Conservation (phyloP, 2,329 filamentous ascomycete species). For the Fusarium odoratissimum region DNA sequence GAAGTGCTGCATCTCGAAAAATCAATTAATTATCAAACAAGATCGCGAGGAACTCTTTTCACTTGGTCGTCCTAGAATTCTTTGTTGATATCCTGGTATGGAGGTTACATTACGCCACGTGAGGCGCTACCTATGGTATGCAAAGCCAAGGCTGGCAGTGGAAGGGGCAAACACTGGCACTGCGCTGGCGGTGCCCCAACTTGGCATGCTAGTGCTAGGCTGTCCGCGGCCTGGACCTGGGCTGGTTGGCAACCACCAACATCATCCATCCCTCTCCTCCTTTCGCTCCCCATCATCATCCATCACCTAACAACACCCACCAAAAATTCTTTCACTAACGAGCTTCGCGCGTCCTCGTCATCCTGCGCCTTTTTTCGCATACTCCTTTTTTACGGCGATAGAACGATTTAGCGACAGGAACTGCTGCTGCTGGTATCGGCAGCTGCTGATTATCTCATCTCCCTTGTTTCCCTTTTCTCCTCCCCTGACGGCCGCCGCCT, state of each 20-base stretch:
- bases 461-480: constrained; percentile 27
- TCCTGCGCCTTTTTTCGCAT: constrained; percentile 3
- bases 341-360: constrained; percentile 14
- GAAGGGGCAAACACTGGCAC: constrained; percentile 18
- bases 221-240: background rate
- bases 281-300: constrained; percentile 40
- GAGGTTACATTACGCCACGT: constrained; percentile 31
- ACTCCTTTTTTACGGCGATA: constrained; percentile 13
- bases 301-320: constrained; percentile 38
- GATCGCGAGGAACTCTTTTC: background rate
- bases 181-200: constrained; percentile 14
- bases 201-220: constrained; percentile 5
- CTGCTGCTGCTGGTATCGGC: constrained; percentile 39
- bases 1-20: background rate
- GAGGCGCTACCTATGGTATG: constrained; percentile 29
- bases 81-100: background rate
- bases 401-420: constrained; percentile 27
- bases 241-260: constrained; percentile 31
- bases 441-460: constrained; percentile 33
- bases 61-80: background rate
- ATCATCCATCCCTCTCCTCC: constrained; percentile 35
- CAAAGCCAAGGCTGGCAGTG: constrained; percentile 27
- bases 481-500: constrained; percentile 42
- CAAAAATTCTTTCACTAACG: constrained; percentile 37
- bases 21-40: background rate